Conservation (phyloP, 192 early-diverging fungal genomes). For the Geosiphon pyriformis region DNA sequence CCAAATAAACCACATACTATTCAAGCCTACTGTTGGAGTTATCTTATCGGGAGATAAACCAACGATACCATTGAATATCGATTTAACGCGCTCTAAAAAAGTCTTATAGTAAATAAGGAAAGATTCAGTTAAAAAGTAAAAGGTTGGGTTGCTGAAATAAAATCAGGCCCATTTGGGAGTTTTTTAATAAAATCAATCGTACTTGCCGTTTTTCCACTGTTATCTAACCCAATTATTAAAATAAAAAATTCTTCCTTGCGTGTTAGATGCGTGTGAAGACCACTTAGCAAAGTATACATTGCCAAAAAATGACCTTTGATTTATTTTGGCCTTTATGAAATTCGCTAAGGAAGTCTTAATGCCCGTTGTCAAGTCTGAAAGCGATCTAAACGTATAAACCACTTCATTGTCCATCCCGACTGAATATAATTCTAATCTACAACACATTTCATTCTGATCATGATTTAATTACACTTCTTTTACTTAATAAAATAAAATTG, state of each 20-base stretch:
- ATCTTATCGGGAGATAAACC: constrained; percentile 87
- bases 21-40: constrained; percentile 89
- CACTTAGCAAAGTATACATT: constrained; percentile 92
- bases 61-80: constrained; percentile 62
- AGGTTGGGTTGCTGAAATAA: too few species aligned
- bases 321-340: too few species aligned
- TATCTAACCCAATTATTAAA: constrained; percentile 95
- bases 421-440: too few species aligned
- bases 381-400: too few species aligned
- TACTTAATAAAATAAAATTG: too few species aligned
- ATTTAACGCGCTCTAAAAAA: constrained; percentile 87
- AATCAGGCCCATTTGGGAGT: too few species aligned
- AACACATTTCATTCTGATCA: too few species aligned
- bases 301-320: background rate
- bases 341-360: too few species aligned
- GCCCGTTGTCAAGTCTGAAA: too few species aligned
- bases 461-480: too few species aligned
- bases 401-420: too few species aligned
- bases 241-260: constrained; percentile 89
- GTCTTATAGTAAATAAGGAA: constrained; percentile 50
- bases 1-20: constrained; percentile 52
- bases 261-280: constrained; percentile 84
- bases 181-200: background rate
- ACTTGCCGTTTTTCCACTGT: constrained; percentile 92
- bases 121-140: background rate